A percentile compares a stretch with the other conserved stretches of the same genome.
Conservation (phyloP, 495 filamentous ascomycete genomes). For the Neurospora sp. region DNA sequence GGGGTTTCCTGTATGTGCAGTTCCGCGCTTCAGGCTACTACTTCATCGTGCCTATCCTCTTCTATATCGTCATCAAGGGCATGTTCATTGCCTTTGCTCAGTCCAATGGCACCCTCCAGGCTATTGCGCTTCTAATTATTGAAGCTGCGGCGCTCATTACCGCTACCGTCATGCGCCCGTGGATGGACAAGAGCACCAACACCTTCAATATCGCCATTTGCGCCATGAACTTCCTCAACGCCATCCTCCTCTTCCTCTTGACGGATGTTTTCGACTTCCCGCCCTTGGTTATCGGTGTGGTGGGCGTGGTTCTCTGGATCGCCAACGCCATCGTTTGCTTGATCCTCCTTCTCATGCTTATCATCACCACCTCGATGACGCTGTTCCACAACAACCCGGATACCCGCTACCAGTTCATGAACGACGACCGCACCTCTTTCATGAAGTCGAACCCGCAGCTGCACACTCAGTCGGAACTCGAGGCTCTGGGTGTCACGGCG, state of each 20-base stretch:
- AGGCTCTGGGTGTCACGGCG: constrained; percentile 86
- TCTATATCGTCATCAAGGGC: constrained; percentile 74
- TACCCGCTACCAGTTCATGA: constrained; percentile 91
- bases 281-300: constrained; percentile 77
- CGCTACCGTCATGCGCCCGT: constrained; percentile 74
- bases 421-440: constrained; percentile 91
- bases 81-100: constrained; percentile 89
- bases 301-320: constrained; percentile 91
- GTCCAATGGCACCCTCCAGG: constrained; percentile 61
- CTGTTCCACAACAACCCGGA: constrained; percentile 93
- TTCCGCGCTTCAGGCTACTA: constrained; percentile 96
- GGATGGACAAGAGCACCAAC: constrained; percentile 99
- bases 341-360: constrained; percentile 76
- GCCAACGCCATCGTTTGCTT: constrained; percentile 82
- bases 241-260: constrained; percentile 76
- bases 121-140: constrained; percentile 74
- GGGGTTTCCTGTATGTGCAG: constrained; percentile 97
- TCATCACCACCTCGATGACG: constrained; percentile 73
- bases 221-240: constrained; percentile 82
- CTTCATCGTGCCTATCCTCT: constrained; percentile 77
- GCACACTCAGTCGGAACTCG: constrained; percentile 66
- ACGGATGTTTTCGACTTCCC: constrained; percentile 79
- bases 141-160: constrained; percentile 73
- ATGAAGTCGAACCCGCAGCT: constrained; percentile 96
- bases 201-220: constrained; percentile 91